phyloP scores from a whole-genome alignment of 306 rosid genomes.

The Arachis hypogaea region DNA sequence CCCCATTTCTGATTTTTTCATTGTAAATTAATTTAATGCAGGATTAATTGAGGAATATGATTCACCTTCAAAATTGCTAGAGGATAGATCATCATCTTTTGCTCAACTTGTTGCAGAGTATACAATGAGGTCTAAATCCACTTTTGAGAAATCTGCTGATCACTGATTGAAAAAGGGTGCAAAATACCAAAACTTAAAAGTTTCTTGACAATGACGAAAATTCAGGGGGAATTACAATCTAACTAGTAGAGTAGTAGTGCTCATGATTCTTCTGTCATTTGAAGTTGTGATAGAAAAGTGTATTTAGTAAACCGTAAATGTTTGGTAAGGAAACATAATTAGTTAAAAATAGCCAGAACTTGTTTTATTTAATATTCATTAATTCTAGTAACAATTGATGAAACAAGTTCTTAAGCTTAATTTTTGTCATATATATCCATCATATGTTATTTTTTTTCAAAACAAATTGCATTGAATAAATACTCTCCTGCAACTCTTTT shows the following conservation, averaged over 20 bases:
- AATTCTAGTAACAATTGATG: too few relatives aligned
- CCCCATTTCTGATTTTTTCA: neutral
- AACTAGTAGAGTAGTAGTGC: slow-evolving; percentile 1
- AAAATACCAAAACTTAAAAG: neutral
- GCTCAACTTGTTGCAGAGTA: slow-evolving; percentile 85
- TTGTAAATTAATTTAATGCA: slow-evolving; percentile 38
- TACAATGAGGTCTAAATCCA: slow-evolving; percentile 60
- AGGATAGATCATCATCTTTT: slow-evolving; percentile 74
- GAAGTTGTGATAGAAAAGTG: slow-evolving; percentile 13
- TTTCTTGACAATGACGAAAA: slow-evolving; percentile 38
- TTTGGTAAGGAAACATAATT: too few relatives aligned
- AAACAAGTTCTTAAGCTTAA: too few relatives aligned
- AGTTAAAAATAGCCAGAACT: too few relatives aligned
- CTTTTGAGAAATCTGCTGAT: slow-evolving; percentile 36
- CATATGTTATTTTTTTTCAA: too few relatives aligned
- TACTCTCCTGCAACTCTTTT: too few relatives aligned
- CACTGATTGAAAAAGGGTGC: neutral
- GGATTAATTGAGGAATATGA: slow-evolving; percentile 79
- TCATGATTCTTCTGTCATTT: slow-evolving; percentile 4
- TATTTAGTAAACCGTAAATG: neutral
- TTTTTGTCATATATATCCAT: too few relatives aligned
- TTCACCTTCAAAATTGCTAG: slow-evolving; percentile 67
- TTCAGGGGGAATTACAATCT: neutral
- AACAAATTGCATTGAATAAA: too few relatives aligned
- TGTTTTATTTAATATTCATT: too few relatives aligned